Percentiles rank a stretch among this genome's conserved stretches.
These are phyloP conservation scores for Daedaleopsis nitida DNA, from an alignment of 768 basidiomycete genomes.

Conservation along the genomic window DNA sequence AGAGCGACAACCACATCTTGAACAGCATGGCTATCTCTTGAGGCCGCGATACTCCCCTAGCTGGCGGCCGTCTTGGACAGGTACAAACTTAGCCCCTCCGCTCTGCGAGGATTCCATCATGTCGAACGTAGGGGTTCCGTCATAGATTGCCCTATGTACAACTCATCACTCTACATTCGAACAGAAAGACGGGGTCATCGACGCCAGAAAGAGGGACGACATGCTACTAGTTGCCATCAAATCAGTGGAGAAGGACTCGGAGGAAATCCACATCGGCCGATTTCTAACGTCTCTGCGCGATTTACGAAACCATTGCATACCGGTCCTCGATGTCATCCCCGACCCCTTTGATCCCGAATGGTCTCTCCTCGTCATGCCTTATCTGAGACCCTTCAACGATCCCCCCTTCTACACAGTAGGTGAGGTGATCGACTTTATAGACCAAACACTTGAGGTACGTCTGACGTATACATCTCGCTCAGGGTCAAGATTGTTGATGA, in stretches of 20 bases:
- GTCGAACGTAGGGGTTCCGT: slow-evolving; percentile 4
- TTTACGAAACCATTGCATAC: slow-evolving; percentile 21
- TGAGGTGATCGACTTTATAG: slow-evolving; percentile 20
- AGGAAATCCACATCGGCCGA: slow-evolving; percentile 1
- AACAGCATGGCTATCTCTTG: slow-evolving; percentile 19
- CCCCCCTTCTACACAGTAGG: slow-evolving; percentile 12
- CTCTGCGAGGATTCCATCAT: slow-evolving; percentile 23
- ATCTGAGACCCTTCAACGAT: slow-evolving; percentile 21
- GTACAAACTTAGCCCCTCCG: slow-evolving; percentile 5
- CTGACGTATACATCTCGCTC: too few species aligned
- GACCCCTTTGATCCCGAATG: slow-evolving; percentile 7
- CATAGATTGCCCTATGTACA: not conserved
- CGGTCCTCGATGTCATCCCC: slow-evolving; percentile 14
- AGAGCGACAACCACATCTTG: slow-evolving; percentile 14
- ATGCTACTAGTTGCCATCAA: slow-evolving; percentile 22
- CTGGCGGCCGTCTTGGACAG: slow-evolving; percentile 20
- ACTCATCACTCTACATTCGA: not conserved
- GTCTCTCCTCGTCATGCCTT: slow-evolving; percentile 24
- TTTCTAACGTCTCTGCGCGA: not conserved
- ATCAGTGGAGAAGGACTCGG: not conserved
- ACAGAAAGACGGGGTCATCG: slow-evolving; percentile 15
- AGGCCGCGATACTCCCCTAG: slow-evolving; percentile 19
- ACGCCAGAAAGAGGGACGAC: slow-evolving; percentile 16
- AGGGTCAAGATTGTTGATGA: not conserved
- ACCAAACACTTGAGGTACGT: slow-evolving; percentile 10